phyloP scores from a whole-genome alignment of 192 early-diverging fungal genomes.

The Mortierella antarctica region DNA sequence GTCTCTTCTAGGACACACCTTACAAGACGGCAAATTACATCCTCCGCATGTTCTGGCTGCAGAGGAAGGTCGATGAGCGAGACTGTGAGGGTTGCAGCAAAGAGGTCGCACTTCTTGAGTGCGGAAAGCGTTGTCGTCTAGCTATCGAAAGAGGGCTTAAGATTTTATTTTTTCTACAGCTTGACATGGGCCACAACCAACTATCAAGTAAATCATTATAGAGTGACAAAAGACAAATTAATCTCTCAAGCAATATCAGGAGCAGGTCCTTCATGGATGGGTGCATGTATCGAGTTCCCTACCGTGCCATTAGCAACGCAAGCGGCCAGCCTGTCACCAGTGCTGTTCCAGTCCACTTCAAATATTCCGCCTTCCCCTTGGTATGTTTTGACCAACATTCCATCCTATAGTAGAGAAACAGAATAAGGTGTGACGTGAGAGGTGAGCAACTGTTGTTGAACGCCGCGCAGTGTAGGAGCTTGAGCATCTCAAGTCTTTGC shows the following conservation, averaged over 20 bases:
- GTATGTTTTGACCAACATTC: slow-evolving; percentile 63
- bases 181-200: slow-evolving; percentile 48
- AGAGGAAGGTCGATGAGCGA: too few relatives aligned
- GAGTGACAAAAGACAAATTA: neutral
- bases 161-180: slow-evolving; percentile 10
- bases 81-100: too few relatives aligned
- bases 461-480: neutral
- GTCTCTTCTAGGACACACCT: too few relatives aligned
- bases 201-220: neutral
- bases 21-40: too few relatives aligned
- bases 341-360: slow-evolving; percentile 69
- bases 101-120: too few relatives aligned
- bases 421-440: neutral
- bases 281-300: neutral
- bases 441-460: neutral
- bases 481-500: neutral
- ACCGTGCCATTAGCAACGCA: slow-evolving; percentile 67
- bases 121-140: too few relatives aligned
- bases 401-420: slow-evolving; percentile 39
- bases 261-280: too few relatives aligned
- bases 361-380: slow-evolving; percentile 68
- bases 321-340: slow-evolving; percentile 65
- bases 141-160: too few relatives aligned
- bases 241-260: neutral
- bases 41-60: too few relatives aligned